Evolutionary conservation across 2,329 filamentous ascomycete species (phyloP).

Genomic region (Colletotrichum melonis): DNA sequence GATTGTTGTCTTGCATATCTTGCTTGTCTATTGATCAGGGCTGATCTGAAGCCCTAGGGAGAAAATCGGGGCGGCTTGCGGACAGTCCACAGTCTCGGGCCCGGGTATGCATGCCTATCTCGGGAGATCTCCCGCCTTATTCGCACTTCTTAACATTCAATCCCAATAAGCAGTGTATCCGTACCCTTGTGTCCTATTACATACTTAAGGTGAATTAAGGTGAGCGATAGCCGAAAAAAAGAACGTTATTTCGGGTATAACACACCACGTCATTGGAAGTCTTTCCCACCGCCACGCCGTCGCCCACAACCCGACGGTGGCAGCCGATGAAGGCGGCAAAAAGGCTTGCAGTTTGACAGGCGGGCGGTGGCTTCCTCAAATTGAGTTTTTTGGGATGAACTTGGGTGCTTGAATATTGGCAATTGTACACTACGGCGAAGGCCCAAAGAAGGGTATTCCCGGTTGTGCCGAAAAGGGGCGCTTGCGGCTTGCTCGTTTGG

Average conservation of each 20-base stretch:
- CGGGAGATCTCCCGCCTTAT: constrained; percentile 24
- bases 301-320: background rate
- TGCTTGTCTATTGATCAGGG: background rate
- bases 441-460: constrained; percentile 6
- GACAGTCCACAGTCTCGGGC: background rate
- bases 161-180: too few species aligned
- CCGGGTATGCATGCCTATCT: constrained; percentile 1
- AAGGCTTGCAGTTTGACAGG: background rate
- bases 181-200: background rate
- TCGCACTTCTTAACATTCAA: background rate
- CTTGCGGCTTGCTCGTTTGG: constrained; percentile 2
- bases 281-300: background rate
- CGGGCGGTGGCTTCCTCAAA: background rate
- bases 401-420: too few species aligned
- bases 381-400: constrained; percentile 1
- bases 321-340: background rate
- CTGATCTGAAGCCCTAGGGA: background rate
- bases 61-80: background rate
- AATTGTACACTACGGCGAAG: background rate
- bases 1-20: background rate
- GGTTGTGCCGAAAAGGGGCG: constrained; percentile 31
- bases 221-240: constrained; percentile 3
- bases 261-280: background rate
- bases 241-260: background rate
- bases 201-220: background rate